A percentile compares a stretch with the other conserved stretches of the same genome.
These are phyloP conservation scores for Prunus mira DNA, from an alignment of 306 rosid genomes.

Conservation along the genomic window DNA sequence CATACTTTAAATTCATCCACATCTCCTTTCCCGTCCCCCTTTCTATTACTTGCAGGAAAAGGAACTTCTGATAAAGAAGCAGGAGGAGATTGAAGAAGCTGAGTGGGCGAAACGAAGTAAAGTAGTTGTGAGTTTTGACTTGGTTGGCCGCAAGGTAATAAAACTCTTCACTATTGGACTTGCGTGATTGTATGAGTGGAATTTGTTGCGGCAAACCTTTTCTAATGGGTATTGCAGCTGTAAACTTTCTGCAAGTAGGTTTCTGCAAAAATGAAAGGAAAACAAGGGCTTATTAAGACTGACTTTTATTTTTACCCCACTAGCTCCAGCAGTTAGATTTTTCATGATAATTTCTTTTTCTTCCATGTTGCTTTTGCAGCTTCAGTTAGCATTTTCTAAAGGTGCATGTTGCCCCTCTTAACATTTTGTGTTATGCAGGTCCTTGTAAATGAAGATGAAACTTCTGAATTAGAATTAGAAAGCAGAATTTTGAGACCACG, in stretches of 20 bases:
- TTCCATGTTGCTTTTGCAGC: conserved; percentile 13
- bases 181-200: background rate
- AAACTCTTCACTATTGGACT: conserved; percentile 2
- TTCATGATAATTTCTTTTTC: background rate
- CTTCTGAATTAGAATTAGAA: conserved; percentile 57
- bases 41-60: conserved; percentile 57
- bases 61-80: conserved; percentile 77
- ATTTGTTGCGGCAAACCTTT: conserved; percentile 17
- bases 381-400: background rate
- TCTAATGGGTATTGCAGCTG: background rate
- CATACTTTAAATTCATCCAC: conserved; percentile 2
- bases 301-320: background rate
- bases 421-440: conserved; percentile 51
- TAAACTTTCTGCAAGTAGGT: background rate
- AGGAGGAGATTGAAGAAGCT: conserved; percentile 85
- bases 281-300: background rate
- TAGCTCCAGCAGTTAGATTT: background rate
- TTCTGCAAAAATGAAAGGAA: background rate
- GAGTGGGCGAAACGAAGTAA: conserved; percentile 72
- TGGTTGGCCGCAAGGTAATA: conserved; percentile 92
- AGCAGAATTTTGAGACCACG: conserved; percentile 58
- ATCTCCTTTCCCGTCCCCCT: background rate
- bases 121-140: conserved; percentile 89
- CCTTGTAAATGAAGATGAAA: conserved; percentile 76
- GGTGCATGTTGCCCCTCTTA: background rate